Conservation (phyloP, 306 rosid species). For the Ziziphus jujuba region DNA sequence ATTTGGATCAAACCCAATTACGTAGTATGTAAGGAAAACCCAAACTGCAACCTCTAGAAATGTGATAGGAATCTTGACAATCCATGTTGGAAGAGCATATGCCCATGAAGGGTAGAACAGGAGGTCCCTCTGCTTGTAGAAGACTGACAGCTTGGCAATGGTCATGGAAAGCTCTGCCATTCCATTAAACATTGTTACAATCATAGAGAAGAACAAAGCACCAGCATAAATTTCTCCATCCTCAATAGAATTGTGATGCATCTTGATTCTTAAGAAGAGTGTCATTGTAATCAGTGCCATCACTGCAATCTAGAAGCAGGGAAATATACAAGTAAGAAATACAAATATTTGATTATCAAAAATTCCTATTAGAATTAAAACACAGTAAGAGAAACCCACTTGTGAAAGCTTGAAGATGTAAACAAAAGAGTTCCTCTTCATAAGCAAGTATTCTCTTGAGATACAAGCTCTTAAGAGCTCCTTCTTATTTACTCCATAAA, state of each 20-base stretch:
- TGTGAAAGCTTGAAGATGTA: slow-evolving; percentile 69
- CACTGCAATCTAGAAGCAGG: slow-evolving; percentile 24
- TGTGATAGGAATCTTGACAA: slow-evolving; percentile 40
- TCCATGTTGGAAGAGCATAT: slow-evolving; percentile 35
- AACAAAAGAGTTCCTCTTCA: slow-evolving; percentile 68
- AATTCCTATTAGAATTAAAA: background rate
- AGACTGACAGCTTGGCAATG: slow-evolving; percentile 40
- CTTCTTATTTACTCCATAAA: slow-evolving; percentile 47
- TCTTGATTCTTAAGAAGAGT: slow-evolving; percentile 58
- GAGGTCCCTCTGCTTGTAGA: slow-evolving; percentile 44
- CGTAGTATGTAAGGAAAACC: slow-evolving; percentile 45
- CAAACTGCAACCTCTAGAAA: slow-evolving; percentile 33
- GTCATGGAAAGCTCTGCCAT: slow-evolving; percentile 40
- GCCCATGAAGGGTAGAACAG: slow-evolving; percentile 44
- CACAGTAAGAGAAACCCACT: background rate
- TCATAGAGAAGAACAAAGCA: slow-evolving; percentile 56
- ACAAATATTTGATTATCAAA: background rate
- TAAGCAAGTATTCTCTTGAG: slow-evolving; percentile 63
- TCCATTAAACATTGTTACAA: slow-evolving; percentile 50
- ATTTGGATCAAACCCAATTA: slow-evolving; percentile 66
- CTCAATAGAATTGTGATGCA: slow-evolving; percentile 21
- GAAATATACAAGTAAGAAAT: background rate
- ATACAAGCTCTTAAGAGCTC: slow-evolving; percentile 62
- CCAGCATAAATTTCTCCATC: slow-evolving; percentile 46
- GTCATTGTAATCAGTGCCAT: slow-evolving; percentile 52